Evolutionary conservation across 2,329 filamentous ascomycete species (phyloP), one percentile per base, ranked within the genome.

Genomic region (Ophiostoma montium): DNA sequence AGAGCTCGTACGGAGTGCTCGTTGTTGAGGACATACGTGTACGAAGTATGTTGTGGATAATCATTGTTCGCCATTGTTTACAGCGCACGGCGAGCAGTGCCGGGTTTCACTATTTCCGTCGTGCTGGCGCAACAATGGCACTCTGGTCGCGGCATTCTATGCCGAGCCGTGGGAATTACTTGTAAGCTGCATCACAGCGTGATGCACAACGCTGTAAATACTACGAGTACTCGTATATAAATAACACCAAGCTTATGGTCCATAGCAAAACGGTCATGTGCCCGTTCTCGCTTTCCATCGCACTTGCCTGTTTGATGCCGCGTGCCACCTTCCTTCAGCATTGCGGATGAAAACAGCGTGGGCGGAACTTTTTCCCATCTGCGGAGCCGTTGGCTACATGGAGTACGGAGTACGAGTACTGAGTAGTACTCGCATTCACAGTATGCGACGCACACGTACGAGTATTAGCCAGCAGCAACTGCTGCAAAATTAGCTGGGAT

Each of bases 381-480:
- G 49, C 49, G 49, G 49, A 50, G 49, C 49, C 49, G 49, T 50
- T 42, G 30, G 19, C 12, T 3, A 12, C 31, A 33, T 11, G 31
- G 31, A 33, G 23, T 27, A 27, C 23, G 23, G 13, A 7, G 12
- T 8, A 27, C 23, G 23, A 27, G 23, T 4, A 27, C 23, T 23
- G 8, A 7, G 15, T 44, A 16, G 5, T 15, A 11, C 11, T 13
- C 27, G 10, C 27, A 7, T 10, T 9, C 18, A 13, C 31, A 35
- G 0, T 19, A 31, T 21, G 35, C 35, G 18, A 21, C 35, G 35
- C 35, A 12, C 18, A 19, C 8, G 19, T 5, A 19, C 15, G 12
- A 19, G 19, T 9, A 43, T 27, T 16, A 39, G 16, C 19, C 10
- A 9, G 33, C 8, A 15, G n/a, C 18, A n/a, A 7, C 35, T 36